Percentiles rank a stretch among this genome's conserved stretches.
Evolutionary conservation across 805 yeast genomes (phyloP).

Genomic region (Hanseniaspora osmophila): DNA sequence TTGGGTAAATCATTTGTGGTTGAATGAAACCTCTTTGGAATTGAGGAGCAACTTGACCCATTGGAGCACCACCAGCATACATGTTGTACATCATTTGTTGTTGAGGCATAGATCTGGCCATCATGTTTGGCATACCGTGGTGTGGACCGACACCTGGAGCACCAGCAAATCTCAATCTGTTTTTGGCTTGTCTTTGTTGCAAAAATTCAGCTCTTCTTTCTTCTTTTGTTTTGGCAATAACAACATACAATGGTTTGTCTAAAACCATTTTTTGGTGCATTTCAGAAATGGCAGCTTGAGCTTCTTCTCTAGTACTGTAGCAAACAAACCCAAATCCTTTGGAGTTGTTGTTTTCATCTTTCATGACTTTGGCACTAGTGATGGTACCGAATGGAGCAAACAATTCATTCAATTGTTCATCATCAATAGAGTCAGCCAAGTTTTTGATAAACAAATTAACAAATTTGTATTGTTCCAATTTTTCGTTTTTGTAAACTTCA

Average conservation of each 20-base stretch:
- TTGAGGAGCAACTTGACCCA: constrained; percentile 1
- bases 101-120: constrained; percentile 33
- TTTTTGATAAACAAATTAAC: constrained; percentile 93
- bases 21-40: constrained; percentile 50
- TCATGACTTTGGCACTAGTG: constrained; percentile 93
- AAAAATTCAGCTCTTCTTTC: constrained; percentile 93
- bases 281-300: constrained; percentile 94
- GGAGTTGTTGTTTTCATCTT: constrained; percentile 85
- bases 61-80: constrained; percentile 14
- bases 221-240: constrained; percentile 96
- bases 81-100: constrained; percentile 63
- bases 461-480: constrained; percentile 88
- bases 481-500: constrained; percentile 84
- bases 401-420: constrained; percentile 82
- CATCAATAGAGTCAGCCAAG: constrained; percentile 85
- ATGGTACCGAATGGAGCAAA: constrained; percentile 87
- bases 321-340: constrained; percentile 98
- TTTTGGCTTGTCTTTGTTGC: constrained; percentile 97
- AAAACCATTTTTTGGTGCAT: constrained; percentile 94
- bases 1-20: constrained; percentile 65
- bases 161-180: constrained; percentile 63
- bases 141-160: constrained; percentile 20
- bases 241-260: constrained; percentile 95
- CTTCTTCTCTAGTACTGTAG: constrained; percentile 96
- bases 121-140: constrained; percentile 75